Conservation (phyloP, 2,329 filamentous ascomycete species). For the Ophiostoma ips region DNA sequence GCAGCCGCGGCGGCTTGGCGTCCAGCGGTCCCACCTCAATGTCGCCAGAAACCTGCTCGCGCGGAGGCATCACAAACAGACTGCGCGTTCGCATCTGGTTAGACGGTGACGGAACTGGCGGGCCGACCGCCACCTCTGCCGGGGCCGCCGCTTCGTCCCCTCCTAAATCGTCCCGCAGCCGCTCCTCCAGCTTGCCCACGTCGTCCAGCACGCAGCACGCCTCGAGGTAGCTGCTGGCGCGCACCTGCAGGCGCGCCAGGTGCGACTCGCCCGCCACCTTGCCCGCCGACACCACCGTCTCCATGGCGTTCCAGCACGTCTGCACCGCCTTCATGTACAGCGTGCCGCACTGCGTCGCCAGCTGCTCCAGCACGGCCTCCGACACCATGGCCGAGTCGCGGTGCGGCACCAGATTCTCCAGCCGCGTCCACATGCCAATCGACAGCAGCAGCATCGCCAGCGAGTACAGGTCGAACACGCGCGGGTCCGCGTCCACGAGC, state of each 20-base stretch:
- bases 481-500: slow-evolving; percentile 36
- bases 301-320: slow-evolving; percentile 56
- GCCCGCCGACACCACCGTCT: slow-evolving; percentile 37
- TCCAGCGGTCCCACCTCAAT: neutral
- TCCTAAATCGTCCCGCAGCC: slow-evolving; percentile 33
- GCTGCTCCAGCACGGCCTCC: slow-evolving; percentile 46
- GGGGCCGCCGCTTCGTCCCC: slow-evolving; percentile 11
- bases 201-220: slow-evolving; percentile 49
- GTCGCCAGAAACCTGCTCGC: slow-evolving; percentile 2
- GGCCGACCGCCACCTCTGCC: neutral
- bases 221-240: slow-evolving; percentile 43
- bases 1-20: slow-evolving; percentile 4
- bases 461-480: slow-evolving; percentile 55
- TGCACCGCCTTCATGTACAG: slow-evolving; percentile 64
- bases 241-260: slow-evolving; percentile 37
- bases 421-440: slow-evolving; percentile 60
- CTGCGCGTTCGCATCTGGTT: neutral
- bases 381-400: slow-evolving; percentile 37
- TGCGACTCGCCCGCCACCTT: slow-evolving; percentile 33
- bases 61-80: neutral
- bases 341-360: slow-evolving; percentile 56
- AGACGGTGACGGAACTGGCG: neutral
- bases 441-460: slow-evolving; percentile 60
- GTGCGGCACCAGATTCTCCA: slow-evolving; percentile 38
- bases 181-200: slow-evolving; percentile 40